Conservation (phyloP, 495 filamentous ascomycete genomes). For the Evernia prunastri region DNA sequence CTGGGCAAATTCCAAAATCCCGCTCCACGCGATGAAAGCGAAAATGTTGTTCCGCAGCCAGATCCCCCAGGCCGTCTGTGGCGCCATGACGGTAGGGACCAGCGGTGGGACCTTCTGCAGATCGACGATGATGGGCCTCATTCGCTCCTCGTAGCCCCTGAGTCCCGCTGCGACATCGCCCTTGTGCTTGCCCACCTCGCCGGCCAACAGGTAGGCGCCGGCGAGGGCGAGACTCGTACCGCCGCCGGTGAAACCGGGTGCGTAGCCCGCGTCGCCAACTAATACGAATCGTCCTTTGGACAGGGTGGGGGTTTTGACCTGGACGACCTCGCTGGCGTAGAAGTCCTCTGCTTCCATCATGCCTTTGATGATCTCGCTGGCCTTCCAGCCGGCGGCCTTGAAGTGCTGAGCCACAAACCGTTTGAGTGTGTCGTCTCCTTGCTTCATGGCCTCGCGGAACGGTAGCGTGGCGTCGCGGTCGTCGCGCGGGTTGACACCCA, state of each 20-base stretch:
- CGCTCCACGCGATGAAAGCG: neutral
- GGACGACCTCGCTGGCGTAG: slow-evolving; percentile 41
- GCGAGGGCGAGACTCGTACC: slow-evolving; percentile 40
- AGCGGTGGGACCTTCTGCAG: slow-evolving; percentile 34
- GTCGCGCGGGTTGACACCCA: slow-evolving; percentile 31
- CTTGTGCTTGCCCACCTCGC: slow-evolving; percentile 35
- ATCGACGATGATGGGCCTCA: slow-evolving; percentile 38
- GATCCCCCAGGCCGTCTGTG: slow-evolving; percentile 36
- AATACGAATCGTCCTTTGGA: slow-evolving; percentile 36
- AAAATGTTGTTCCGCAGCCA: neutral
- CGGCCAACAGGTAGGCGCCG: slow-evolving; percentile 46
- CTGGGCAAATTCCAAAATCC: neutral
- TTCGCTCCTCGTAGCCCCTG: slow-evolving; percentile 36
- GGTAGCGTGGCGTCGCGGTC: slow-evolving; percentile 25
- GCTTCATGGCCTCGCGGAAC: slow-evolving; percentile 36
- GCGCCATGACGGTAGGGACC: slow-evolving; percentile 30
- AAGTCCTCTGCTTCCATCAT: slow-evolving; percentile 39
- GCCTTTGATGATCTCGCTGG: slow-evolving; percentile 22
- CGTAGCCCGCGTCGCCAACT: slow-evolving; percentile 40
- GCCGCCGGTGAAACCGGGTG: slow-evolving; percentile 36
- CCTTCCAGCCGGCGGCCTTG: slow-evolving; percentile 40
- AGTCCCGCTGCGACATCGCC: slow-evolving; percentile 34
- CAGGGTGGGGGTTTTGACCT: slow-evolving; percentile 38
- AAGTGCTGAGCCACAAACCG: slow-evolving; percentile 34
- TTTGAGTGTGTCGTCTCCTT: slow-evolving; percentile 39